Evolutionary conservation across 2,329 filamentous ascomycete species (phyloP), one percentile per base, ranked within the genome.

Genomic region (Domatiomyces catenatus): DNA sequence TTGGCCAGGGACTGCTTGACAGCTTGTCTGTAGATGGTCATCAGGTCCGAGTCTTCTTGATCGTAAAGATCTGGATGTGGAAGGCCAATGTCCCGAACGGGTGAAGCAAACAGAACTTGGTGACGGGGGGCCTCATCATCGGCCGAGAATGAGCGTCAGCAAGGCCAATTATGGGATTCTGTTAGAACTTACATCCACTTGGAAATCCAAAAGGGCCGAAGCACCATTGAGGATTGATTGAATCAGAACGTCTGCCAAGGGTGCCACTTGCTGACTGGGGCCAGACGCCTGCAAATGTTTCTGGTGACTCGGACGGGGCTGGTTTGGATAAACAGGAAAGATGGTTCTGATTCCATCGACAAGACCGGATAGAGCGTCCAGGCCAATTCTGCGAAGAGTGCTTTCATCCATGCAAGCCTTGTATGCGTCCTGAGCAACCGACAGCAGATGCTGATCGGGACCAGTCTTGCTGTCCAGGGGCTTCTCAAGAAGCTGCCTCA

Each of bases 391-490:
- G 55, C 74, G 72, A 44, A 83, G 73, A 8, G 67, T 63, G 5
- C 72, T 67, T 59, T 80, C 75, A 57, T 85, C 71, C 63, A 83
- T 74, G 60, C 83, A 86, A 22, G 80, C 74, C 54, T 76, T 66
- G 58, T 84, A 86, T 0, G 73, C 75, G 36, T 72, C 64, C 61
- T 81, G 76, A 60, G 86, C 66, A 62, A 81, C 80, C 52, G 75
- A 65, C 59, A 84, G 84, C 58, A 76, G 69, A 26, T 48, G 19
- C 10, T 48, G 44, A 3, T 28, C 19, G 73, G 50, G 76, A 78
- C 2, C 32, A 15, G 32, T 15, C 32, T 15, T 39, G 10, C 10
- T 39, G 3, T 39, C 12, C 12, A 15, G 32, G 2, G 72, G 65
- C 0, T 74, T 74, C 61, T 83, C 78, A 10, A 83, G 65, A 28